These are phyloP conservation scores for Yamadazyma blattariae DNA, from an alignment of 1,139 yeast species.

Conservation along the genomic window DNA sequence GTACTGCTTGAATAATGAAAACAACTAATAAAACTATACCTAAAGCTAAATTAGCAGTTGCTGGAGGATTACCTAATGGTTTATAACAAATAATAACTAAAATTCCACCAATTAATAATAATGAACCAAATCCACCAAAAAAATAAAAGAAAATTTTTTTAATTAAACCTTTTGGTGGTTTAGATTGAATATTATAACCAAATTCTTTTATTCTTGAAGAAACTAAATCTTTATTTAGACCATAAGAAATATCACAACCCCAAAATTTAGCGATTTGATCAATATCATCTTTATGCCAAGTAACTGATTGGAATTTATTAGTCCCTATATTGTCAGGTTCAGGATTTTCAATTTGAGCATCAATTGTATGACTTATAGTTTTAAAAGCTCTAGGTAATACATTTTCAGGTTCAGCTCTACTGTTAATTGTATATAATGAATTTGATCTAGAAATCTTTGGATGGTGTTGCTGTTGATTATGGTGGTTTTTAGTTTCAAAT, in stretches of 20 bases:
- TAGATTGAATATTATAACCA: slow-evolving; percentile 40
- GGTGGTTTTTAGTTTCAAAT: too few relatives aligned
- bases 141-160: slow-evolving; percentile 35
- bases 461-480: too few relatives aligned
- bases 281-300: slow-evolving; percentile 25
- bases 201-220: slow-evolving; percentile 16
- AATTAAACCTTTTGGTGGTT: slow-evolving; percentile 31
- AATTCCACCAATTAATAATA: slow-evolving; percentile 44
- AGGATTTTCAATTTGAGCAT: slow-evolving; percentile 15
- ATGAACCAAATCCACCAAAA: slow-evolving; percentile 51
- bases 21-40: slow-evolving; percentile 44
- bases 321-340: slow-evolving; percentile 5
- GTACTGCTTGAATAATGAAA: slow-evolving; percentile 45
- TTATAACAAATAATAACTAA: slow-evolving; percentile 48
- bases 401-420: slow-evolving; percentile 20
- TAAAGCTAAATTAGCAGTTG: slow-evolving; percentile 42
- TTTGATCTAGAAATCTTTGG: too few relatives aligned
- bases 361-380: slow-evolving; percentile 36
- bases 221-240: slow-evolving; percentile 17
- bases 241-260: slow-evolving; percentile 15
- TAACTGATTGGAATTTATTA: slow-evolving; percentile 7
- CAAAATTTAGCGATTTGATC: slow-evolving; percentile 24
- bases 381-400: slow-evolving; percentile 35
- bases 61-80: slow-evolving; percentile 52
- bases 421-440: slow-evolving; percentile 6